Base-by-base conservation (phyloP, 441 rosid species). In the Viola pubescens region DNA sequence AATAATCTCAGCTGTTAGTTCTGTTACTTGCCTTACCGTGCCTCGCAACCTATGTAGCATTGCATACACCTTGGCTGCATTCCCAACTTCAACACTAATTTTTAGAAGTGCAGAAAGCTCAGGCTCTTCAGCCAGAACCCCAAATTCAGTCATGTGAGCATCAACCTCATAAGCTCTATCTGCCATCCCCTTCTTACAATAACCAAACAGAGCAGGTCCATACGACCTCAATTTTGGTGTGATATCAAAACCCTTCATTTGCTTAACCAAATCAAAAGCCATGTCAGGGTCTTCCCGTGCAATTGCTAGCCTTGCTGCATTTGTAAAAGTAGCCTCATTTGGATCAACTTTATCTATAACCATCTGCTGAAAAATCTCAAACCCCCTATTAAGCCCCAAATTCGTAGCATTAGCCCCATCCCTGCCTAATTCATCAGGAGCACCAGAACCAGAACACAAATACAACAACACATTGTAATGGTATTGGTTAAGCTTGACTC, bases 261-360 rank as follows among this genome's bases (percentile, higher is more conserved):
- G 82, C 76, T 85, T 85, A 16, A 91, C 83, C 80, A 89, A 75
- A 60, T 85, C 83, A 48, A 91, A 89, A 52, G 98, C 98, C 97
- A 84, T 81, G 9, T 87, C 87, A 4, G 86, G 94, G 73, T 89
- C 95, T 56, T 88, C 95, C 72, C 67, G 58, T 11, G 85, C 91
- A 60, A 76, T 82, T 4, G 95, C 95, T 52, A 91, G 72, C 68
- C 95, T 85, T 37, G 95, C 95, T 41, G 74, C 72, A 62, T 79
- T 91, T 0, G 98, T 91, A 76, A 91, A 91, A 11, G 97, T 87
- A 59, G 98, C 84, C 68, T 91, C 98, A 61, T 82, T 89, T 6
- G 95, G 97, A 68, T 61, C 72, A 60, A 89, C 77, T 68, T 83
- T 77, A 55, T 82, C 84, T 44, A 60, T 68, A 60, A 78, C 58